phyloP scores from a whole-genome alignment of 2,329 filamentous ascomycete genomes.

The Cladosporium sp. region DNA sequence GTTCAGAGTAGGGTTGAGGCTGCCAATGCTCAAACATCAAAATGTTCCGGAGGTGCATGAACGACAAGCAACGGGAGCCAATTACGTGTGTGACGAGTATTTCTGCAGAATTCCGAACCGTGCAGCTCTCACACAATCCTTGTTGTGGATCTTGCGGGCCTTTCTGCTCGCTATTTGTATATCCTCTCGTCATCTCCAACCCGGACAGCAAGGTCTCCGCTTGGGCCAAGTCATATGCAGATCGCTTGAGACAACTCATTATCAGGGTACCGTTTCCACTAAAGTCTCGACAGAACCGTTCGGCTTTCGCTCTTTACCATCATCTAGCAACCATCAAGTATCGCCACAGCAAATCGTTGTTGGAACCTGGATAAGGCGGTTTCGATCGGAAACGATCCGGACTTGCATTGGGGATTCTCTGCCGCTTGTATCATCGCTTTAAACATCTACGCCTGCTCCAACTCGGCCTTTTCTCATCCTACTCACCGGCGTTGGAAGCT shows the following conservation, averaged over 20 bases:
- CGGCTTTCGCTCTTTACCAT: constrained; percentile 9
- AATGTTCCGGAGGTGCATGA: constrained; percentile 6
- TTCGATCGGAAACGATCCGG: constrained; percentile 7
- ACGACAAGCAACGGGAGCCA: constrained; percentile 1
- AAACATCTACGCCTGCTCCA: constrained; percentile 5
- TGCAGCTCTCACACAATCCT: constrained; percentile 1
- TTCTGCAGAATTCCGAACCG: constrained; percentile 4
- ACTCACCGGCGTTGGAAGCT: constrained; percentile 1
- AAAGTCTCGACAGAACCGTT: constrained; percentile 10
- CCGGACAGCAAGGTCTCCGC: constrained; percentile 1
- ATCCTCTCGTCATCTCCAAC: constrained; percentile 5
- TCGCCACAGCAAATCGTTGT: constrained; percentile 5
- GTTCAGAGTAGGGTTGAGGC: no score
- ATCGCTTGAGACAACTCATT: constrained; percentile 10
- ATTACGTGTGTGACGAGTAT: constrained; percentile 4
- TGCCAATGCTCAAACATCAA: background rate
- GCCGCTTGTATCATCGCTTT: constrained; percentile 2
- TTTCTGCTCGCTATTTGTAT: background rate
- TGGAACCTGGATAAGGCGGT: constrained; percentile 4
- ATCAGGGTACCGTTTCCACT: constrained; percentile 12
- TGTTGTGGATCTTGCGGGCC: constrained; percentile 1
- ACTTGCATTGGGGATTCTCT: constrained; percentile 5
- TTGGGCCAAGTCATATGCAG: constrained; percentile 7
- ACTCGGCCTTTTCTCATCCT: background rate
- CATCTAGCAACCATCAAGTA: background rate